Evolutionary conservation across 768 basidiomycete species (phyloP), one percentile per base, ranked within the genome.

Genomic region (Hypholoma sublateritium): DNA sequence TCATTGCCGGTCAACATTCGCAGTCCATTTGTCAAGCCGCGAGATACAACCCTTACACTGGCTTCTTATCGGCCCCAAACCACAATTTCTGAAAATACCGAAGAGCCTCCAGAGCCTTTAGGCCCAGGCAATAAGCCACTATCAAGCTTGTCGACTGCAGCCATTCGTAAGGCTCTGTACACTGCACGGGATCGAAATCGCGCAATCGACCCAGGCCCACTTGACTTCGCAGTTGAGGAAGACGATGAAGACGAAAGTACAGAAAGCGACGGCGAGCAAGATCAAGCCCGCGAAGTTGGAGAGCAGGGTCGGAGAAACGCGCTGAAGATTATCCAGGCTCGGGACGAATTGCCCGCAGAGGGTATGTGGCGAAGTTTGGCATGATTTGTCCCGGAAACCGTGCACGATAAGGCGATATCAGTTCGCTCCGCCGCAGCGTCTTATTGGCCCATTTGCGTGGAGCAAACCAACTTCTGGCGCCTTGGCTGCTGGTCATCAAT

Each of bases 331-430:
- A 72, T 92, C 50, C 80, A 91, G 66, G 82, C 83, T 19, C 80
- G 88, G 48, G 87, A 82, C 61, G 79, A 82, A 69, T 60, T 91
- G 22, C 90, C 90, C 2, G 80, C 79, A 57, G 80, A 79, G 56
- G 86, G 89, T 36, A 91, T 91, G 89, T 92, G 89, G 89, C 79
- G 88, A 64, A 92, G 90, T 74, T 73, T 92, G 64, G 89, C 85
- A 24, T 49, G 17, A 37, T 24, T 41, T n/a, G 9, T 32, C 22
- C 22, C 36, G 36, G 28, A 21, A 12, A 25, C 16, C 45, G 19
- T 21, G n/a, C 25, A 41, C 12, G 19, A 14, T 1, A 13, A 44
- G 43, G 43, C 11, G 12, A 24, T 47, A 47, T 28, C 25, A 12
- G n/a, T 24, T 11, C 6, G 45, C 9, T 47, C 22, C 25, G 16